These are phyloP conservation scores for Castanopsis chinensis DNA, from an alignment of 306 rosid species.

Conservation along the genomic window DNA sequence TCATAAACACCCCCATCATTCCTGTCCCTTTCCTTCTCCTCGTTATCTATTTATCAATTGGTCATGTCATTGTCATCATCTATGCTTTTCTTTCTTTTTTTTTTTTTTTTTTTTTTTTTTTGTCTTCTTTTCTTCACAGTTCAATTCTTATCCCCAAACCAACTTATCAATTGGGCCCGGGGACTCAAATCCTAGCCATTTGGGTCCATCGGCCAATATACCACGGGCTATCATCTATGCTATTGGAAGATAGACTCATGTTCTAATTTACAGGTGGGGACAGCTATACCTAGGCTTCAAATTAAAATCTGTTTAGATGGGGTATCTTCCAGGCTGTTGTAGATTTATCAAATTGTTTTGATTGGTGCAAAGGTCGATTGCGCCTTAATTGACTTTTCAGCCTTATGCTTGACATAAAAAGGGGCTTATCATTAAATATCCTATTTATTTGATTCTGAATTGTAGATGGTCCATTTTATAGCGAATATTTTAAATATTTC, in stretches of 20 bases:
- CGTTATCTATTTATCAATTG: not conserved
- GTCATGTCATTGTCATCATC: not conserved
- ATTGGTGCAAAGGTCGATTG: too few relatives aligned
- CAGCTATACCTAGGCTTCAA: not conserved
- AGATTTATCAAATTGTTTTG: too few relatives aligned
- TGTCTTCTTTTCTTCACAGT: not conserved
- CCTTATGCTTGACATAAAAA: too few relatives aligned
- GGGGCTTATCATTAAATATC: too few relatives aligned
- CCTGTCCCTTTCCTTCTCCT: not conserved
- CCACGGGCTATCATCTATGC: not conserved
- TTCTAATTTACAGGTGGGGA: not conserved
- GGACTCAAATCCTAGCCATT: not conserved
- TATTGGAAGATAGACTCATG: not conserved
- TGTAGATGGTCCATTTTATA: too few relatives aligned
- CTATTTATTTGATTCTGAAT: too few relatives aligned
- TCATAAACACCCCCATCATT: not conserved
- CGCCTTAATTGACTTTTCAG: too few relatives aligned
- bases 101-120: not conserved
- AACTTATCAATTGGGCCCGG: not conserved
- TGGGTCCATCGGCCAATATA: not conserved
- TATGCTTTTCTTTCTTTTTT: not conserved
- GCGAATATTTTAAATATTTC: too few relatives aligned
- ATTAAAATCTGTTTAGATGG: not conserved
- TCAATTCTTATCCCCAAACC: not conserved
- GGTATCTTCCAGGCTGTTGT: not conserved